These are phyloP conservation scores for Fraxinus platypoda DNA, from an alignment of 305 asterid genomes.

Conservation along the genomic window DNA sequence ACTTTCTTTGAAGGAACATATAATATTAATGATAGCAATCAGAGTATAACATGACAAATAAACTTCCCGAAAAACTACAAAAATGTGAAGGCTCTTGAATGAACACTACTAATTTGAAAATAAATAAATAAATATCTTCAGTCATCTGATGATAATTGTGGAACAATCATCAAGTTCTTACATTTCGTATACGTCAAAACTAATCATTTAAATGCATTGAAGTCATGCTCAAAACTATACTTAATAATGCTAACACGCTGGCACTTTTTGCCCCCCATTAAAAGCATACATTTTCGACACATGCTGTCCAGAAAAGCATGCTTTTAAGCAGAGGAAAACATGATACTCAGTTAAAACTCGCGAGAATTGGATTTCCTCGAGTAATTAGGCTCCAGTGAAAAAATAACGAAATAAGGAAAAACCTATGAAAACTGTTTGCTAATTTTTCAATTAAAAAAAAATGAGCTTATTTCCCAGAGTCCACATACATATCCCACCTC, in stretches of 20 bases:
- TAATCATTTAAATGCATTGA: background rate
- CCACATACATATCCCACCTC: background rate
- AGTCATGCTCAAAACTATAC: background rate
- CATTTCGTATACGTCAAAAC: background rate
- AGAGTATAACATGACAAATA: background rate
- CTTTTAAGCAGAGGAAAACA: background rate
- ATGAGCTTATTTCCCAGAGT: background rate
- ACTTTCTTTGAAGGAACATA: background rate
- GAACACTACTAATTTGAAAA: background rate
- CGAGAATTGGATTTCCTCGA: background rate
- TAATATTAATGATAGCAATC: background rate
- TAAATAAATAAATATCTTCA: background rate
- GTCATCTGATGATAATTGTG: background rate
- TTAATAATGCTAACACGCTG: background rate
- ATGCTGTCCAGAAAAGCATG: background rate
- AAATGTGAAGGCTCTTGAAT: background rate
- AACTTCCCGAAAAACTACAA: background rate
- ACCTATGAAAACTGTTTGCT: background rate
- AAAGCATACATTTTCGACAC: background rate
- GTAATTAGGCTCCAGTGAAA: background rate
- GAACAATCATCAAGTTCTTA: background rate
- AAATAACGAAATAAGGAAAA: background rate
- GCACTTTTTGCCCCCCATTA: background rate
- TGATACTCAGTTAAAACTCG: background rate
- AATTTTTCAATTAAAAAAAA: background rate